A percentile compares a stretch with the other conserved stretches of the same genome.
phyloP scores from a whole-genome alignment of 768 basidiomycete species.

The Boletus rubroflammeus region DNA sequence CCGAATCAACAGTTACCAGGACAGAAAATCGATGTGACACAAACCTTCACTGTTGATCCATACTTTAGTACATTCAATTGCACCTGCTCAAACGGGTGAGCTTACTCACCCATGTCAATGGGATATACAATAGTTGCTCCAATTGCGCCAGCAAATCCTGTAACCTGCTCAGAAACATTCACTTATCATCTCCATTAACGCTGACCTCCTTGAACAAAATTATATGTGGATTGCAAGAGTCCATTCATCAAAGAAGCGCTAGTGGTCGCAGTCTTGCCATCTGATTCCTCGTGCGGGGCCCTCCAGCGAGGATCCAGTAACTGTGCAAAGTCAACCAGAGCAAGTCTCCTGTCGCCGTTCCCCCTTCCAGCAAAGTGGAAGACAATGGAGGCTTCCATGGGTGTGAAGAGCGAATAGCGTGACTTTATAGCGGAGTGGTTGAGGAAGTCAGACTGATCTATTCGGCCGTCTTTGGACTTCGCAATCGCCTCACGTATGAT shows the following conservation, averaged over 20 bases:
- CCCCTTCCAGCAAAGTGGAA: conserved; percentile 97
- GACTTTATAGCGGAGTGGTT: conserved; percentile 83
- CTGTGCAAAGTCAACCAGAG: conserved; percentile 88
- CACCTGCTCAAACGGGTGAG: neutral
- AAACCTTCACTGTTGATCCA: conserved; percentile 62
- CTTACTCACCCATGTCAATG: conserved; percentile 78
- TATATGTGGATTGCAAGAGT: conserved; percentile 73
- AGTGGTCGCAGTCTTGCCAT: conserved; percentile 29
- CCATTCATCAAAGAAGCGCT: conserved; percentile 48
- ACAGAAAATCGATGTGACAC: conserved; percentile 16
- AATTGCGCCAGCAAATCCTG: conserved; percentile 86
- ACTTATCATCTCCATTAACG: neutral
- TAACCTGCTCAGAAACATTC: conserved; percentile 15
- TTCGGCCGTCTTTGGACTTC: conserved; percentile 91
- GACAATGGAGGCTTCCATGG: conserved; percentile 97
- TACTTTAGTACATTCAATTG: conserved; percentile 7
- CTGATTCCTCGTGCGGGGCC: conserved; percentile 57
- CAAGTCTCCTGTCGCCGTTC: conserved; percentile 60
- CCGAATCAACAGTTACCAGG: conserved; percentile 7
- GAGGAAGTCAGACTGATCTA: conserved; percentile 93
- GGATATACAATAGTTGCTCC: conserved; percentile 99
- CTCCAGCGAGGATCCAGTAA: conserved; percentile 88
- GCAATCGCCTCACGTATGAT: conserved; percentile 88
- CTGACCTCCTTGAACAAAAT: conserved; percentile 81
- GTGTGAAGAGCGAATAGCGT: conserved; percentile 93